phyloP scores from a whole-genome alignment of 352 stramenopile species.

The Phytophthora sp. region DNA sequence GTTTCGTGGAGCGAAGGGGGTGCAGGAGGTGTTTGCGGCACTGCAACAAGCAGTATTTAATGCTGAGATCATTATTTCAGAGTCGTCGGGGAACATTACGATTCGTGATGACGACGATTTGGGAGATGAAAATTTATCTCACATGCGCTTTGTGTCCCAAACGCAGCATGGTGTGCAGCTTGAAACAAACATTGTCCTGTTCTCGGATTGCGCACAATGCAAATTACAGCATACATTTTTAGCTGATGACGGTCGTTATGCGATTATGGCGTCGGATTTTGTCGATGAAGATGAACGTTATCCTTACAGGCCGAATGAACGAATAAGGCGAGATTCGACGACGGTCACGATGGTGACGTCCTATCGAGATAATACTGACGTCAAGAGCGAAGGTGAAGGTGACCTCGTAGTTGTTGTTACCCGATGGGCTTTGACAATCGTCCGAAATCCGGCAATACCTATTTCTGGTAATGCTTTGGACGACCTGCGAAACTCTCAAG shows the following conservation, averaged over 20 bases:
- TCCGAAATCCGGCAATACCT: slow-evolving; percentile 19
- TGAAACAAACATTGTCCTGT: slow-evolving; percentile 50
- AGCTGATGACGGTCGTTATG: slow-evolving; percentile 36
- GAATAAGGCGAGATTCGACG: slow-evolving; percentile 50
- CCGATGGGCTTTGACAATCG: slow-evolving; percentile 28
- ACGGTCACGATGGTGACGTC: slow-evolving; percentile 42
- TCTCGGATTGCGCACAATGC: slow-evolving; percentile 32
- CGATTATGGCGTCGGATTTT: slow-evolving; percentile 50
- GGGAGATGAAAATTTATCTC: slow-evolving; percentile 46
- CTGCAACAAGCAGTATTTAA: slow-evolving; percentile 61
- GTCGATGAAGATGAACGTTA: slow-evolving; percentile 58
- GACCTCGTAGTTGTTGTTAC: slow-evolving; percentile 38
- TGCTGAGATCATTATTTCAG: slow-evolving; percentile 74
- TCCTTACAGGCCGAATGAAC: slow-evolving; percentile 52
- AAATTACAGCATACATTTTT: neutral
- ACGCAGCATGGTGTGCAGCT: slow-evolving; percentile 31
- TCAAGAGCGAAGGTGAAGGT: slow-evolving; percentile 4
- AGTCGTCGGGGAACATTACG: slow-evolving; percentile 68
- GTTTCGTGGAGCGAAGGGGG: slow-evolving; percentile 43
- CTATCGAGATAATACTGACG: slow-evolving; percentile 21
- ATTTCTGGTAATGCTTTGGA: slow-evolving; percentile 16
- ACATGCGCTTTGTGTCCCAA: slow-evolving; percentile 55
- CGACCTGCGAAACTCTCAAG: slow-evolving; percentile 28
- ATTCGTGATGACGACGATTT: slow-evolving; percentile 78
- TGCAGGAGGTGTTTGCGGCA: slow-evolving; percentile 55